Percentiles rank a stretch among this genome's conserved stretches.
These are phyloP conservation scores for Tillandsia leiboldiana DNA, from an alignment of 176 grass and related monocot species.

Conservation along the genomic window DNA sequence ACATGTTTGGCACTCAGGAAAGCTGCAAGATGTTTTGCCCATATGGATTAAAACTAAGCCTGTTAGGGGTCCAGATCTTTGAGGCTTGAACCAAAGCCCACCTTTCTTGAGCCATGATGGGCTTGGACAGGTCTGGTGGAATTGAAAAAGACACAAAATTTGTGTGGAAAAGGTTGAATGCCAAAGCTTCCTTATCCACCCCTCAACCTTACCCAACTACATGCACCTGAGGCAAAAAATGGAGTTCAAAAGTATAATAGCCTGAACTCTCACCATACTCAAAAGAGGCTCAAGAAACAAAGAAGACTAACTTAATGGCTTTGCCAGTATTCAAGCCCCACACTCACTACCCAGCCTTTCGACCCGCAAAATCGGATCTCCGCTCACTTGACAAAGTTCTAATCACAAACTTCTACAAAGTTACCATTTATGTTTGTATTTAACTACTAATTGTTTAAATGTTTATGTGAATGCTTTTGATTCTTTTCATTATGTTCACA, in stretches of 20 bases:
- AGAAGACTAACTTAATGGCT: constrained; percentile 35
- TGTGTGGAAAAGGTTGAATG: neutral
- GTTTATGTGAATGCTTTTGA: neutral
- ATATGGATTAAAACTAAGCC: neutral
- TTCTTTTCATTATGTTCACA: neutral
- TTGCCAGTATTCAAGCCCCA: constrained; percentile 42
- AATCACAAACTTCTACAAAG: neutral
- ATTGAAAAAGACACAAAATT: neutral
- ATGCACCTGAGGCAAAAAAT: constrained; percentile 1
- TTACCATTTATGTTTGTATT: neutral
- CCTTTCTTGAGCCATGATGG: neutral
- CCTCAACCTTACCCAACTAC: neutral
- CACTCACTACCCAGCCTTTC: constrained; percentile 22
- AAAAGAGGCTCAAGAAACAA: neutral
- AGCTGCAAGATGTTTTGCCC: too few relatives aligned
- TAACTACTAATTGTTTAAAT: neutral
- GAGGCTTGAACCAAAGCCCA: neutral
- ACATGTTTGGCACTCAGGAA: too few relatives aligned
- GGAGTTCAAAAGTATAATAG: neutral
- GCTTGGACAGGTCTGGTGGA: neutral
- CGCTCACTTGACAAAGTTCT: neutral
- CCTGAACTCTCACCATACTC: neutral
- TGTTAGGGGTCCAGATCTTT: neutral
- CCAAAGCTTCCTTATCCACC: neutral
- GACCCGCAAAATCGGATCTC: constrained; percentile 16